phyloP scores from a whole-genome alignment of 2,329 filamentous ascomycete species.

The Eutypa lata region DNA sequence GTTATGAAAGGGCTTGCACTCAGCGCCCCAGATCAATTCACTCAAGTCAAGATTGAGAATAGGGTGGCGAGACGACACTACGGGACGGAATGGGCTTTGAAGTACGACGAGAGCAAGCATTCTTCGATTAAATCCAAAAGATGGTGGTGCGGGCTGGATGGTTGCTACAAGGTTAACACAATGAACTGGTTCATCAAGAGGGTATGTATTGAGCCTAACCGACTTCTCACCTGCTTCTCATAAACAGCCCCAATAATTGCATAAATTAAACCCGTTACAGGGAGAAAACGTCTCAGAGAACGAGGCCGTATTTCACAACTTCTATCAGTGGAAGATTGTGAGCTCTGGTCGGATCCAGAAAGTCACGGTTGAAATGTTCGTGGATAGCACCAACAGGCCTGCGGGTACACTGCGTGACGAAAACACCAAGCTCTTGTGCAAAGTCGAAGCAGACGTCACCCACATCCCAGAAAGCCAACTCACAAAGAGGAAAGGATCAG shows the following conservation, averaged over 20 bases:
- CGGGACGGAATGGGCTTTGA: not conserved
- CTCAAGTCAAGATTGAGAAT: not conserved
- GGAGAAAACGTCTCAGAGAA: not conserved
- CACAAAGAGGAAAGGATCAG: not conserved
- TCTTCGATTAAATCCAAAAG: not conserved
- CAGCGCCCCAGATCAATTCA: not conserved
- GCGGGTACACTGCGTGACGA: not conserved
- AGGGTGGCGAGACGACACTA: not conserved
- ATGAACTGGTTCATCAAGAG: not conserved
- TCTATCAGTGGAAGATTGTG: not conserved
- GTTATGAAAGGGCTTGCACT: slow-evolving; percentile 29
- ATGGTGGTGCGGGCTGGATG: not conserved
- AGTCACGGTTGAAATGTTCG: not conserved
- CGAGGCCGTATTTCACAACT: not conserved
- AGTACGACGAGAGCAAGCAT: not conserved
- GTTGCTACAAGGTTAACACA: not conserved
- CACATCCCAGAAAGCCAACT: not conserved
- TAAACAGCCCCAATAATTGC: not conserved
- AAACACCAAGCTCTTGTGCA: not conserved
- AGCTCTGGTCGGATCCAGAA: not conserved
- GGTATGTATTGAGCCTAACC: not conserved
- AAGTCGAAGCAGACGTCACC: not conserved
- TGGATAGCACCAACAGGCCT: not conserved
- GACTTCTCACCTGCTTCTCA: not conserved
- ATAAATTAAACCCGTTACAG: not conserved